A percentile compares a stretch with the other conserved stretches of the same genome.
Conservation (phyloP, 768 basidiomycete genomes). For the Pulveroboletus sp. region DNA sequence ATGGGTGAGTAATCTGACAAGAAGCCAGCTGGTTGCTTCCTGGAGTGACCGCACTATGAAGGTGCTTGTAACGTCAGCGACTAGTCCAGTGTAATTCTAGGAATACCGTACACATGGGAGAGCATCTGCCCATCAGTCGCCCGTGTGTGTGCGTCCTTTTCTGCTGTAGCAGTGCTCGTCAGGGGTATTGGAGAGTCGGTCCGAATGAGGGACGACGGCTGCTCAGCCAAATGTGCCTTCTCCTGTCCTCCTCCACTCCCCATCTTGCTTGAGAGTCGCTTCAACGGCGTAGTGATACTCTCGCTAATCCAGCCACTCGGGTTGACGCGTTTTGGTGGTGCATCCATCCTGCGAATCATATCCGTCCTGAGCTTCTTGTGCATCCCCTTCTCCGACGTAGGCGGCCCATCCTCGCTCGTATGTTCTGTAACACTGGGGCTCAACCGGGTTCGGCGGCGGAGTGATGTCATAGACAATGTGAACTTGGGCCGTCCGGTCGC, state of each 20-base stretch:
- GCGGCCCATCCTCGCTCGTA: conserved; percentile 13
- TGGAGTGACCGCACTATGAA: conserved; percentile 34
- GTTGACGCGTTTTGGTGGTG: conserved; percentile 61
- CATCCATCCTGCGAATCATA: conserved; percentile 75
- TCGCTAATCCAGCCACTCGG: conserved; percentile 71
- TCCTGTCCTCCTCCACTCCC: not conserved
- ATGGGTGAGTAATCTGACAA: conserved; percentile 8
- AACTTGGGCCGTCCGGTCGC: conserved; percentile 15
- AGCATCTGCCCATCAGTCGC: not conserved
- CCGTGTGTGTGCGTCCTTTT: not conserved
- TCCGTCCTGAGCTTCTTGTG: conserved; percentile 46
- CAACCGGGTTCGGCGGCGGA: conserved; percentile 28
- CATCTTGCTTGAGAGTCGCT: conserved; percentile 8
- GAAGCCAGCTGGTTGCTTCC: not conserved
- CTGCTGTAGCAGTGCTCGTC: not conserved
- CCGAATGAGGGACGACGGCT: conserved; percentile 2
- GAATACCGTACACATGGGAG: conserved; percentile 8
- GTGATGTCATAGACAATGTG: conserved; percentile 27
- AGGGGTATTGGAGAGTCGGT: not conserved
- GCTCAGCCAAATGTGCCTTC: not conserved
- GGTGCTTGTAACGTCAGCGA: conserved; percentile 4
- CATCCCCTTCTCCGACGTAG: conserved; percentile 23
- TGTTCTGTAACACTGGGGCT: conserved; percentile 24
- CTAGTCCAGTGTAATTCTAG: too few relatives aligned
- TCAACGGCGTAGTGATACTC: conserved; percentile 29